These are phyloP conservation scores for Saccharomyces hybrid DNA, from an alignment of 1,139 yeast species.

Conservation along the genomic window DNA sequence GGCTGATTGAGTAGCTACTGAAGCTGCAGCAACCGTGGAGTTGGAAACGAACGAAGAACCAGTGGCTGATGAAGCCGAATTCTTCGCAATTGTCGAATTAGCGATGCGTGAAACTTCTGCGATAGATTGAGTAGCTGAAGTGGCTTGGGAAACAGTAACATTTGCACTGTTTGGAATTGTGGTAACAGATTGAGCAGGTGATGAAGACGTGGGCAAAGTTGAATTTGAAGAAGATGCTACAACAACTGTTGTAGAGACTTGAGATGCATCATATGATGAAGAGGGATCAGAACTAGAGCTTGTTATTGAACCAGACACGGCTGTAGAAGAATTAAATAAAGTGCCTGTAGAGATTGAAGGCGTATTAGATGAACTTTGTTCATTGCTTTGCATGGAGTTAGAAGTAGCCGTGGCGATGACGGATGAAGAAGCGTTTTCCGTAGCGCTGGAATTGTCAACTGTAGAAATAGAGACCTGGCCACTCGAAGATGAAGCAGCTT, in stretches of 20 bases:
- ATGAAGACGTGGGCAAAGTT: slow-evolving; percentile 4
- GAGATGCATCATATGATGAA: background rate
- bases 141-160: too few species aligned
- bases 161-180: background rate
- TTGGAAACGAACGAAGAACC: background rate
- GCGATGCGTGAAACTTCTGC: background rate
- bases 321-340: background rate
- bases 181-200: background rate
- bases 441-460: background rate
- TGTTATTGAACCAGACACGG: background rate
- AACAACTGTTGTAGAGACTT: background rate
- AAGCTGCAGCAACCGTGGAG: background rate
- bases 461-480: background rate
- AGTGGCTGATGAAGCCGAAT: too few species aligned
- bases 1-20: background rate
- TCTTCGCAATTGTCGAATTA: too few species aligned
- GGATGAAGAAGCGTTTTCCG: background rate
- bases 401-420: background rate
- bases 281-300: background rate
- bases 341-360: background rate
- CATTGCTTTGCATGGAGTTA: background rate
- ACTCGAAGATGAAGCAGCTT: background rate
- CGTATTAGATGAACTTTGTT: background rate
- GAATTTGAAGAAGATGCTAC: slow-evolving; percentile 2
- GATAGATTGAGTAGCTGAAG: background rate